Conservation (phyloP, 257 asterid genomes). For the Nicotiana knightiana region DNA sequence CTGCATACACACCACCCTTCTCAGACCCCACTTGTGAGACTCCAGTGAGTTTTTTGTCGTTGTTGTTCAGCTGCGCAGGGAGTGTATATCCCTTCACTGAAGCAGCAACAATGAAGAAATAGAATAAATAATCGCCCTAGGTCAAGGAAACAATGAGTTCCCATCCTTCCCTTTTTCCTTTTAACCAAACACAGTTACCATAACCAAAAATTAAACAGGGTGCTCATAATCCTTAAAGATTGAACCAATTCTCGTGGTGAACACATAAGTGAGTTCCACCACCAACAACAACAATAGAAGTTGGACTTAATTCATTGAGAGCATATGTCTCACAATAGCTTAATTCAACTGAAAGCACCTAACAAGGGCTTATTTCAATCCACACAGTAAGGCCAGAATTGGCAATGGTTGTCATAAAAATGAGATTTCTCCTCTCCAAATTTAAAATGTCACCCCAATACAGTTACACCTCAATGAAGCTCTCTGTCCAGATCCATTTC, state of each 20-base stretch:
- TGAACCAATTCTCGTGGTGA: neutral
- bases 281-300: neutral
- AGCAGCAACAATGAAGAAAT: no score
- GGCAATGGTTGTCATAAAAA: neutral
- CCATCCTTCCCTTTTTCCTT: no score
- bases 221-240: no score
- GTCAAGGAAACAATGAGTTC: no score
- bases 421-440: neutral
- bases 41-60: no score
- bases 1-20: no score
- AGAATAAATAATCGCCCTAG: no score
- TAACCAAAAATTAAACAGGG: neutral
- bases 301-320: neutral
- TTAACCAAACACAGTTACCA: no score
- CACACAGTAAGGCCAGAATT: neutral
- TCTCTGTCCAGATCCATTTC: neutral
- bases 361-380: slow-evolving; percentile 9
- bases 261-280: neutral
- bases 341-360: neutral
- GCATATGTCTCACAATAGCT: neutral
- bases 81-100: no score
- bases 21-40: no score
- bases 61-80: no score
- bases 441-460: neutral
- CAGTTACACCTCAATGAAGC: neutral